These are phyloP conservation scores for Fraxinus americana DNA, from an alignment of 257 asterid species.

Conservation along the genomic window DNA sequence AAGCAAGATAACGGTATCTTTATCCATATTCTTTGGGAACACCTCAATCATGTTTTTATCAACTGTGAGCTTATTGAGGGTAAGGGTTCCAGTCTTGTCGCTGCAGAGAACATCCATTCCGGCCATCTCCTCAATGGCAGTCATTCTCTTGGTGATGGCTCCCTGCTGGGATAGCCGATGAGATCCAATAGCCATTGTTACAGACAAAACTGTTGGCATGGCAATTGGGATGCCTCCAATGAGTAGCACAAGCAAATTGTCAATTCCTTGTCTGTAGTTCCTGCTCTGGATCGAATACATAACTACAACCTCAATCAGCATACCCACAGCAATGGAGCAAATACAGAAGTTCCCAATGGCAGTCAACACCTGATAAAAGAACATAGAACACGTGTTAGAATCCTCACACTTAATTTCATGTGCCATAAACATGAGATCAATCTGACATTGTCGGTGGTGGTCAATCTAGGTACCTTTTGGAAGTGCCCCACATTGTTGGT, in stretches of 20 bases:
- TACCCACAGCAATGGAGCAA: conserved; percentile 80
- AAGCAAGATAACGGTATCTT: conserved; percentile 38
- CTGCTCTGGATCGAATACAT: conserved; percentile 81
- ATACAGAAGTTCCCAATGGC: conserved; percentile 94
- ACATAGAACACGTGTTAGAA: not conserved
- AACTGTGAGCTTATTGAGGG: conserved; percentile 88
- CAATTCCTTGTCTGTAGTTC: conserved; percentile 80
- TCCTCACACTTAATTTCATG: not conserved
- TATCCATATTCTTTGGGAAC: conserved; percentile 42
- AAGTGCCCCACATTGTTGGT: conserved; percentile 93
- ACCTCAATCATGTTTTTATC: conserved; percentile 73
- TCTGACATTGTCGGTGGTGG: not conserved
- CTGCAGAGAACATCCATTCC: conserved; percentile 97
- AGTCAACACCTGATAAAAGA: conserved; percentile 60
- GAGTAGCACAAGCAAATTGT: conserved; percentile 77
- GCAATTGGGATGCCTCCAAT: conserved; percentile 97
- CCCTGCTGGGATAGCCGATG: conserved; percentile 90
- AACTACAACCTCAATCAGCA: conserved; percentile 69
- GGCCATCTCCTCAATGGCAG: conserved; percentile 98
- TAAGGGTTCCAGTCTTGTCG: conserved; percentile 91
- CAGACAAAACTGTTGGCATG: conserved; percentile 92
- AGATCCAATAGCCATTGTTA: conserved; percentile 97
- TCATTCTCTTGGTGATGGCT: conserved; percentile 96
- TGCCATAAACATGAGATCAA: not conserved
- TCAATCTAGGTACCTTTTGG: conserved; percentile 53